A percentile compares a stretch with the other conserved stretches of the same genome.
phyloP scores from a whole-genome alignment of 768 basidiomycete genomes.

The Boletus pseudo-olivaceus region DNA sequence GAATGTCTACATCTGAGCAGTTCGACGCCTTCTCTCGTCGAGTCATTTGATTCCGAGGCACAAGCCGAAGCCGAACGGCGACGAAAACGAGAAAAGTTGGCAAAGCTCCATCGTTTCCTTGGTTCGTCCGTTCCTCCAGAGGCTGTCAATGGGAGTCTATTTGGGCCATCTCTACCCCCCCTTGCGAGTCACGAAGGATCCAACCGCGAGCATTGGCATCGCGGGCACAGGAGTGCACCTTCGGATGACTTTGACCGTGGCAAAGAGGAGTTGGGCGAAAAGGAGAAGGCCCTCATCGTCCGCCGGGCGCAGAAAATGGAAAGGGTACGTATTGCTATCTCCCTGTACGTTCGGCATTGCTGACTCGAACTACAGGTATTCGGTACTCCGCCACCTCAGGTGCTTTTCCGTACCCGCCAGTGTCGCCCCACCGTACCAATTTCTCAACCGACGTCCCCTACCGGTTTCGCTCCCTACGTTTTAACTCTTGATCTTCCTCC shows the following conservation, averaged over 20 bases:
- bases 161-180: conserved; percentile 31
- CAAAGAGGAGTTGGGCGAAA: conserved; percentile 66
- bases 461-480: conserved; percentile 15
- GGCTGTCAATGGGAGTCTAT: conserved; percentile 54
- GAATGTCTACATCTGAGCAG: conserved; percentile 32
- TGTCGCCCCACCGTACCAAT: conserved; percentile 34
- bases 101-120: conserved; percentile 80
- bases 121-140: conserved; percentile 76
- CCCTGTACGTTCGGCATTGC: background rate
- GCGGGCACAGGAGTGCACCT: conserved; percentile 45
- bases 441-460: conserved; percentile 27
- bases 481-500: conserved; percentile 21
- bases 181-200: conserved; percentile 29
- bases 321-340: conserved; percentile 46
- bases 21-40: conserved; percentile 45
- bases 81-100: conserved; percentile 71
- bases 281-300: conserved; percentile 78
- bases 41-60: conserved; percentile 49
- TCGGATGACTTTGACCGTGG: conserved; percentile 56
- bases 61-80: conserved; percentile 59
- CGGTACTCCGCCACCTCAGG: conserved; percentile 76
- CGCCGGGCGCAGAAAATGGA: conserved; percentile 84
- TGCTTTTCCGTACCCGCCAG: conserved; percentile 68
- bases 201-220: conserved; percentile 40
- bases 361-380: conserved; percentile 54